Evolutionary conservation across 2,329 filamentous ascomycete species (phyloP), one percentile per base, ranked within the genome.

Genomic region (Apiospora sp.): DNA sequence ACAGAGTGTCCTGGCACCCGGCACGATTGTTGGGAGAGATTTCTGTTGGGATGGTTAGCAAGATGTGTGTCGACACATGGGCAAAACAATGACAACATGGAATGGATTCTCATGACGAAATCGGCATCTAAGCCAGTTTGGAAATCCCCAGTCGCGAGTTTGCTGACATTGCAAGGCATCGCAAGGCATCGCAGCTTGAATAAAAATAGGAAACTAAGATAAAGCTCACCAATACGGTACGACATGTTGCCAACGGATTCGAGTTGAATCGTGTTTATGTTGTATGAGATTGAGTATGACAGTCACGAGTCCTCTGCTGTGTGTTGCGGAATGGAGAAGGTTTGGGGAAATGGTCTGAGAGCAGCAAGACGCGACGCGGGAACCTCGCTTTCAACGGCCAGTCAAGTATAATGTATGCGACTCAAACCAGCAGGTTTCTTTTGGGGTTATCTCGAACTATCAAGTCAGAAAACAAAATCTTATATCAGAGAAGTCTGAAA

Each of bases 11-110:
- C 75, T 91, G 88, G 85, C 95, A 98, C 69, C 85, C 89, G 71
- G 95, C 94, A 73, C 95, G 92, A 78, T 87, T 89, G 80, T 88
- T 92, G 67, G 86, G 83, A n/a, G 93, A 89, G 44, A 92, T 77
- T 82, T 97, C 95, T 97, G 78, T n/a, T 22, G 58, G 48, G 4
- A 48, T 48, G 22, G 24, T 68, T n/a, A 68, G 67, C 13, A 37
- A 68, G 27, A n/a, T 13, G 2, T 22, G 58, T 12, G 22, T 41
- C 14, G 58, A 5, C 19, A n/a, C 8, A 41, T n/a, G 16, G 51
- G 10, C 24, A 30, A 37, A 12, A 37, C 7, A 37, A 19, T 4
- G 8, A 8, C 19, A 22, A 37, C 7, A 37, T 34, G 34, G 6
- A 61, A 37, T 2, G 14, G 27, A 4, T 22, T 14, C 3, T 58